A percentile compares a stretch with the other conserved stretches of the same genome.
These are phyloP conservation scores for Salvia splendens DNA, from an alignment of 257 asterid genomes.

Conservation along the genomic window DNA sequence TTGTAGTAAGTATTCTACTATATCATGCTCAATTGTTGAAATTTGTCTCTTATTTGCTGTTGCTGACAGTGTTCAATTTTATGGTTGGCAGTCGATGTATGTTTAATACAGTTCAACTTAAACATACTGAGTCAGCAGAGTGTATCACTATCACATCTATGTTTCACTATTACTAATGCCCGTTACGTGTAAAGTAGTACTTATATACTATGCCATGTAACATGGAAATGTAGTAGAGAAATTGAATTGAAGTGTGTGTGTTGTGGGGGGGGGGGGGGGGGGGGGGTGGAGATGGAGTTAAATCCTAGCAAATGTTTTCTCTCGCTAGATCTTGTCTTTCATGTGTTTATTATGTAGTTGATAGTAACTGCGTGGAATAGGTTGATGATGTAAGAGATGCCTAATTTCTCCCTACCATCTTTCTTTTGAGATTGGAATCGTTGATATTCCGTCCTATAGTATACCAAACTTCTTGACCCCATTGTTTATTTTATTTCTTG, in stretches of 20 bases:
- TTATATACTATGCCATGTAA: not conserved
- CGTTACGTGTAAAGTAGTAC: not conserved
- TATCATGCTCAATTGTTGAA: constrained; percentile 17
- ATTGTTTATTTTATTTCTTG: constrained; percentile 23
- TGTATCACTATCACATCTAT: not conserved
- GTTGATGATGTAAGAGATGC: constrained; percentile 30
- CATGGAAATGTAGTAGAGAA: not conserved
- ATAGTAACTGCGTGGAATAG: constrained; percentile 32
- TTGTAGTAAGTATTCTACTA: not conserved
- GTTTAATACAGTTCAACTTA: constrained; percentile 13
- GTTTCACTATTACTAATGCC: not conserved
- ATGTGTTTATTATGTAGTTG: constrained; percentile 17
- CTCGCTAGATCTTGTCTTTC: no score
- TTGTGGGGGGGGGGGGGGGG: not conserved
- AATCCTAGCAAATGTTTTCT: no score
- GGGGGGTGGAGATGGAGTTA: no score
- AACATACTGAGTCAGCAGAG: constrained; percentile 1
- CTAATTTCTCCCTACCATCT: constrained; percentile 18
- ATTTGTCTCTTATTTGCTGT: constrained; percentile 20
- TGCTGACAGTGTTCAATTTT: constrained; percentile 8
- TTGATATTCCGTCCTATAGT: constrained; percentile 7
- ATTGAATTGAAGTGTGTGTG: not conserved
- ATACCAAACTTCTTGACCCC: constrained; percentile 37
- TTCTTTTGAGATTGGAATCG: constrained; percentile 2
- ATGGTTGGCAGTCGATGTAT: not conserved